Evolutionary conservation across 371 early-diverging fungal genomes (phyloP).

Genomic region (Actinomortierella wolfii): DNA sequence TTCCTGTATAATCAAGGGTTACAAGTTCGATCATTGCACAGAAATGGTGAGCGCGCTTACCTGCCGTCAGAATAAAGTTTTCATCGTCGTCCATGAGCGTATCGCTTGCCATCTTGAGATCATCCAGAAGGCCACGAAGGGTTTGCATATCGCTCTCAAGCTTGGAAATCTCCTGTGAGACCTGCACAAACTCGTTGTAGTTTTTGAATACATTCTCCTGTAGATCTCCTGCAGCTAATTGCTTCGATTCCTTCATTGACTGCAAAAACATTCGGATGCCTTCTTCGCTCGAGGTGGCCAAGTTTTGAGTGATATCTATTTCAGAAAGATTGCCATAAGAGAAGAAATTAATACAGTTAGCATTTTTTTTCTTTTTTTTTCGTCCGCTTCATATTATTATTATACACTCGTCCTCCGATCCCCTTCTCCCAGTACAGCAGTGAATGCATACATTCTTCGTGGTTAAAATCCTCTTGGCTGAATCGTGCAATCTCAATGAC

Average conservation of each 20-base stretch:
- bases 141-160: slow-evolving; percentile 75
- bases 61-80: slow-evolving; percentile 41
- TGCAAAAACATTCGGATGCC: slow-evolving; percentile 62
- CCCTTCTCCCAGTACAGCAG: neutral
- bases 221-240: slow-evolving; percentile 78
- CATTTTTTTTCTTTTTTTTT: too few species aligned
- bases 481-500: slow-evolving; percentile 45
- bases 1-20: too few species aligned
- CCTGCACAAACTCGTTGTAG: slow-evolving; percentile 92
- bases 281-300: slow-evolving; percentile 67
- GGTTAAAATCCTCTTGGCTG: slow-evolving; percentile 39
- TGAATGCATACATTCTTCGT: slow-evolving; percentile 47
- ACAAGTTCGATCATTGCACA: too few species aligned
- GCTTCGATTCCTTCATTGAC: slow-evolving; percentile 74
- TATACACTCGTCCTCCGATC: too few species aligned
- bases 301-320: slow-evolving; percentile 56
- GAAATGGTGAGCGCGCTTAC: too few species aligned
- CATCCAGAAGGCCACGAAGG: slow-evolving; percentile 70
- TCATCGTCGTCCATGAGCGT: slow-evolving; percentile 57
- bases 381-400: too few species aligned
- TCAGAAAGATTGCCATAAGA: neutral
- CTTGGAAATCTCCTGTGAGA: slow-evolving; percentile 92
- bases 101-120: slow-evolving; percentile 69
- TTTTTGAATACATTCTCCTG: slow-evolving; percentile 92
- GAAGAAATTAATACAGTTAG: too few species aligned